Evolutionary conservation across 345 rosid species (phyloP).

Genomic region (Microthlaspi erraticum): DNA sequence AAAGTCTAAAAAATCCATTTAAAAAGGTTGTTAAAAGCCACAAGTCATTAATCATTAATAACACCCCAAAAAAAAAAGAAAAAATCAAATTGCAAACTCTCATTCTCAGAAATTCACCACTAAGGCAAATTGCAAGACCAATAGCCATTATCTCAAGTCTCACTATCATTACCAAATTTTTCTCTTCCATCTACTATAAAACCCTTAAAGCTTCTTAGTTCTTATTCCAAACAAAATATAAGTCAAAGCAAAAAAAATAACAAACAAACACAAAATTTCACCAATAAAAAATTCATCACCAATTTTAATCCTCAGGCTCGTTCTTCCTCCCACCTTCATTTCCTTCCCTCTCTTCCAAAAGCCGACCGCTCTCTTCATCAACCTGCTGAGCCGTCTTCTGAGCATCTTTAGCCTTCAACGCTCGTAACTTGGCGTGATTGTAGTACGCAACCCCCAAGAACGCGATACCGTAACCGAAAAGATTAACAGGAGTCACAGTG

Average conservation of each 20-base stretch:
- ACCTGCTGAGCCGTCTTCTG: conserved; percentile 53
- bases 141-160: too few species aligned
- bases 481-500: conserved; percentile 67
- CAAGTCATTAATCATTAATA: too few species aligned
- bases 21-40: too few species aligned
- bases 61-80: too few species aligned
- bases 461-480: conserved; percentile 72
- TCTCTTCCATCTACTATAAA: too few species aligned
- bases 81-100: too few species aligned
- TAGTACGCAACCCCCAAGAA: conserved; percentile 76
- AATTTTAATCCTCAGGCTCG: conserved; percentile 58
- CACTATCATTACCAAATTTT: too few species aligned
- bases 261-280: neutral
- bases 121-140: too few species aligned
- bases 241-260: neutral
- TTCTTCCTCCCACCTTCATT: conserved; percentile 62
- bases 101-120: too few species aligned
- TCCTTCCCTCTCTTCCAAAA: conserved; percentile 59
- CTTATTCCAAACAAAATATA: conserved; percentile 36
- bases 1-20: too few species aligned
- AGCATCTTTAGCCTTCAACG: conserved; percentile 60
- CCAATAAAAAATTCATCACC: conserved; percentile 5
- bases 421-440: conserved; percentile 68
- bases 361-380: conserved; percentile 63
- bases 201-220: neutral